phyloP scores from a whole-genome alignment of 208 protist genomes.

The Wallacemonas sp. region DNA sequence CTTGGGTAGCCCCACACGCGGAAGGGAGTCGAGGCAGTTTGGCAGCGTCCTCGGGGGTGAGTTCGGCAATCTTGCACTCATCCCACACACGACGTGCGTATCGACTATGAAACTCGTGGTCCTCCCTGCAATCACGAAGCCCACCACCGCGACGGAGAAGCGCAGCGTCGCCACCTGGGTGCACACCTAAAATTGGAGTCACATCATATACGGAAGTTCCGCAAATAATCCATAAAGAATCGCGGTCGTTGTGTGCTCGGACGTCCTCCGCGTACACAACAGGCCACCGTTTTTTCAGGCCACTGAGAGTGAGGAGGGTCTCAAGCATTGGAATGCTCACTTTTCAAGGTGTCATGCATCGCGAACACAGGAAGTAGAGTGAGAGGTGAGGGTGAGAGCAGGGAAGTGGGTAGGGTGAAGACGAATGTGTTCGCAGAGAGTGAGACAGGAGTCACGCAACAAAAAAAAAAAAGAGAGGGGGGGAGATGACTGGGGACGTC shows the following conservation, averaged over 20 bases:
- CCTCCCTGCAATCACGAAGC: conserved; percentile 54
- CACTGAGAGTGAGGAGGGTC: conserved; percentile 28
- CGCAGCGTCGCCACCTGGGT: conserved; percentile 68
- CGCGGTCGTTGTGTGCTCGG: conserved; percentile 54
- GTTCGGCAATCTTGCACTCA: conserved; percentile 59
- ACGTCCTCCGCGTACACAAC: conserved; percentile 66
- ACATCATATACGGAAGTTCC: conserved; percentile 85
- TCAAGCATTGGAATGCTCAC: conserved; percentile 21
- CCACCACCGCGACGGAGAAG: conserved; percentile 70
- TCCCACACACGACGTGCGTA: conserved; percentile 56
- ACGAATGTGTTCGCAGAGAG: too few relatives aligned
- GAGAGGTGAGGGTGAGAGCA: background rate
- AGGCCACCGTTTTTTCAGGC: conserved; percentile 50
- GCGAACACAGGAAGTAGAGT: background rate
- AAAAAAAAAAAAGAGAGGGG: too few relatives aligned
- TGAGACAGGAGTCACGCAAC: too few relatives aligned
- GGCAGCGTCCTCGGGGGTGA: conserved; percentile 26
- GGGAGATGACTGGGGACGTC: too few relatives aligned
- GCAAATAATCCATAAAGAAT: conserved; percentile 75
- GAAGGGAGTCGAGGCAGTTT: conserved; percentile 11
- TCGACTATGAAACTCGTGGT: conserved; percentile 71
- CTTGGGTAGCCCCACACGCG: background rate
- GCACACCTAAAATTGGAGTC: conserved; percentile 51
- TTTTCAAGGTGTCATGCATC: background rate
- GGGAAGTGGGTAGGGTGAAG: too few relatives aligned